Evolutionary conservation across 306 rosid species (phyloP).

Genomic region (Inga oerstediana): DNA sequence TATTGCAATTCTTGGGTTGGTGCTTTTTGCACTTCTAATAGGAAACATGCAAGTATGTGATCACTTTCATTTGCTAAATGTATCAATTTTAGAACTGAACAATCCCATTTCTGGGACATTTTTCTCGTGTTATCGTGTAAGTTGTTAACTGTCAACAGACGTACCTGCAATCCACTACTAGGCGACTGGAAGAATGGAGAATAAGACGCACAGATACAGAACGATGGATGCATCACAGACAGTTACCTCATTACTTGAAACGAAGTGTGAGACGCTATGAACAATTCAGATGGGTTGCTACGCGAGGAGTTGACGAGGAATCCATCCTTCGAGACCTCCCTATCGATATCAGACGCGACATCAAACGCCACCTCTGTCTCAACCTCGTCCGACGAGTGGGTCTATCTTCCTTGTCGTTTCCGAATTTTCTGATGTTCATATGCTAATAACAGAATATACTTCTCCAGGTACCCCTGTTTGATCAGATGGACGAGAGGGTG

Average conservation of each 20-base stretch:
- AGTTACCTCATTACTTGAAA: constrained; percentile 48
- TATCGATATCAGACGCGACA: constrained; percentile 55
- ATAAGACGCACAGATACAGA: constrained; percentile 57
- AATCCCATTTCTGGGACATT: neutral
- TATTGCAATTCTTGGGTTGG: constrained; percentile 61
- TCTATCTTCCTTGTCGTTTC: neutral
- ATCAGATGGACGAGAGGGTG: constrained; percentile 64
- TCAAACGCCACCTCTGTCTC: constrained; percentile 60
- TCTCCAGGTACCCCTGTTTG: constrained; percentile 57
- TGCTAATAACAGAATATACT: neutral
- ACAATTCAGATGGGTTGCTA: constrained; percentile 59
- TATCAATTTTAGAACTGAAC: neutral
- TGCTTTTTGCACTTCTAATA: constrained; percentile 59
- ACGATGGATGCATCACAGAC: constrained; percentile 67
- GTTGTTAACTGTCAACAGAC: constrained; percentile 37
- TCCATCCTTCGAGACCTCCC: constrained; percentile 58
- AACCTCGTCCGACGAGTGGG: constrained; percentile 56
- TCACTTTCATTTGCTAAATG: neutral
- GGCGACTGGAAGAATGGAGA: constrained; percentile 59
- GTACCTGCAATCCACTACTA: constrained; percentile 55
- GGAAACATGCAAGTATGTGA: constrained; percentile 64
- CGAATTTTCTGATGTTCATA: neutral
- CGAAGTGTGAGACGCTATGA: constrained; percentile 55
- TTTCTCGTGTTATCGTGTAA: neutral
- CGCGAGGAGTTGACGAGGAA: constrained; percentile 63